Percentiles rank a stretch among this genome's conserved stretches.
These are phyloP conservation scores for Moesziomyces globuligerus DNA, from an alignment of 1,284 basidiomycete genomes.

Conservation along the genomic window DNA sequence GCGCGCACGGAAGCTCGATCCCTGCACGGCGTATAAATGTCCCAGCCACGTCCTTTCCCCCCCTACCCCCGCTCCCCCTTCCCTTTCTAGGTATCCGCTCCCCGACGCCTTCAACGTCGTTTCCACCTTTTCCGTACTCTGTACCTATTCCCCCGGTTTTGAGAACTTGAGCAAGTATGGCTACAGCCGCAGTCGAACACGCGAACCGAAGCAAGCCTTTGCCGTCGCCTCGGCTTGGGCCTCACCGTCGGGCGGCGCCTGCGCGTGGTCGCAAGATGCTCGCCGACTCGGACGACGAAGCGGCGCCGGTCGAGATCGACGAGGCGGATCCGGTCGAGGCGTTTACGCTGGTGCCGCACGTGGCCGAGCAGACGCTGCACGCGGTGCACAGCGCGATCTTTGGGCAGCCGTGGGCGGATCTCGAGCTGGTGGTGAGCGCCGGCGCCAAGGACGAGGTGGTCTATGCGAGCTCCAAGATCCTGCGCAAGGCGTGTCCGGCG, in stretches of 20 bases:
- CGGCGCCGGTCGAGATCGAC: conserved; percentile 19
- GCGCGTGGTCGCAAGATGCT: conserved; percentile 10
- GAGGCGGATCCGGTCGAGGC: conserved; percentile 27
- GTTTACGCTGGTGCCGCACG: conserved; percentile 39
- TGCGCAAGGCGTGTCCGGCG: conserved; percentile 32
- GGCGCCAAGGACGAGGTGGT: conserved; percentile 30
- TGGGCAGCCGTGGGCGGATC: conserved; percentile 38
- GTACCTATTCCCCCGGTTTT: too few species aligned
- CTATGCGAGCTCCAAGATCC: conserved; percentile 36
- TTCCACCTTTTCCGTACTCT: too few species aligned
- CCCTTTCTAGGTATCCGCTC: too few species aligned
- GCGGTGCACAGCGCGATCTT: conserved; percentile 42
- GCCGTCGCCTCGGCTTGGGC: conserved; percentile 13
- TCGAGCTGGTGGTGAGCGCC: conserved; percentile 31
- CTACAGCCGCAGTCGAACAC: conserved; percentile 24
- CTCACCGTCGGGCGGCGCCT: not conserved
- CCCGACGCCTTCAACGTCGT: too few species aligned
- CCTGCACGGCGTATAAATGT: too few species aligned
- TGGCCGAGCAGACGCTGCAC: conserved; percentile 37
- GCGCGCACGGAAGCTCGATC: too few species aligned
- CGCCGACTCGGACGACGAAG: conserved; percentile 14
- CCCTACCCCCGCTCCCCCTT: too few species aligned
- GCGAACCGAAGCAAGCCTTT: conserved; percentile 24
- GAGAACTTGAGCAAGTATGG: not conserved
- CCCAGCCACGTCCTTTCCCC: too few species aligned